A percentile compares a stretch with the other conserved stretches of the same genome.
phyloP scores from a whole-genome alignment of 805 yeast species.

The Tetrapisispora arboricola region DNA sequence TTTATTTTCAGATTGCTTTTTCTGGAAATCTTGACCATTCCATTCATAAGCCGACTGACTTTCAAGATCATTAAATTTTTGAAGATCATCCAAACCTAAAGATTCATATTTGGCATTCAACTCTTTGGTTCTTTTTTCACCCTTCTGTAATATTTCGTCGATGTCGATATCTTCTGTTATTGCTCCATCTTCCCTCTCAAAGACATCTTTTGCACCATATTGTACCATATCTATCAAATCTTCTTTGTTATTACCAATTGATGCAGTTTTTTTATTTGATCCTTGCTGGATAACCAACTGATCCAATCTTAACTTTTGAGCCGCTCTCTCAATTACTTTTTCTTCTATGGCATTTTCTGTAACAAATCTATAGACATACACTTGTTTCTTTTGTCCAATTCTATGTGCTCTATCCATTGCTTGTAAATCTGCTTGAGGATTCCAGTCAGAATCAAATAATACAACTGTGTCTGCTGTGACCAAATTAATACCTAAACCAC shows the following conservation, averaged over 20 bases:
- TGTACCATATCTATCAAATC: slow-evolving; percentile 92
- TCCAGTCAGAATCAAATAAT: slow-evolving; percentile 91
- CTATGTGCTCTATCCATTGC: slow-evolving; percentile 98
- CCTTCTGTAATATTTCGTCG: slow-evolving; percentile 69
- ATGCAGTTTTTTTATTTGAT: slow-evolving; percentile 34
- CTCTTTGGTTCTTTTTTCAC: slow-evolving; percentile 70
- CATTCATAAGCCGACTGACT: slow-evolving; percentile 90
- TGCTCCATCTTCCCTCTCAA: slow-evolving; percentile 40
- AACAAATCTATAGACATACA: slow-evolving; percentile 80
- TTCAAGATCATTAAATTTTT: slow-evolving; percentile 62
- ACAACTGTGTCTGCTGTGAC: slow-evolving; percentile 88
- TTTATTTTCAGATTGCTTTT: slow-evolving; percentile 30
- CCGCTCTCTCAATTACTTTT: slow-evolving; percentile 90
- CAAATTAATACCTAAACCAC: slow-evolving; percentile 89
- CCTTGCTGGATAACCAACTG: slow-evolving; percentile 96
- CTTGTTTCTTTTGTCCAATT: slow-evolving; percentile 95
- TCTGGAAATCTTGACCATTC: slow-evolving; percentile 71
- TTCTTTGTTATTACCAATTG: slow-evolving; percentile 47
- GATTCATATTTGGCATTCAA: slow-evolving; percentile 75
- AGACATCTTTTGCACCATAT: slow-evolving; percentile 87
- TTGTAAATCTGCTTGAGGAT: slow-evolving; percentile 94
- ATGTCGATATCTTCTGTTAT: slow-evolving; percentile 49
- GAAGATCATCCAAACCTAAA: slow-evolving; percentile 86
- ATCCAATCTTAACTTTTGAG: slow-evolving; percentile 84
- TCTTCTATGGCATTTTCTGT: slow-evolving; percentile 96